Percentiles rank a stretch among this genome's conserved stretches.
Conservation (phyloP, 345 rosid genomes). For the Microthlaspi erraticum region DNA sequence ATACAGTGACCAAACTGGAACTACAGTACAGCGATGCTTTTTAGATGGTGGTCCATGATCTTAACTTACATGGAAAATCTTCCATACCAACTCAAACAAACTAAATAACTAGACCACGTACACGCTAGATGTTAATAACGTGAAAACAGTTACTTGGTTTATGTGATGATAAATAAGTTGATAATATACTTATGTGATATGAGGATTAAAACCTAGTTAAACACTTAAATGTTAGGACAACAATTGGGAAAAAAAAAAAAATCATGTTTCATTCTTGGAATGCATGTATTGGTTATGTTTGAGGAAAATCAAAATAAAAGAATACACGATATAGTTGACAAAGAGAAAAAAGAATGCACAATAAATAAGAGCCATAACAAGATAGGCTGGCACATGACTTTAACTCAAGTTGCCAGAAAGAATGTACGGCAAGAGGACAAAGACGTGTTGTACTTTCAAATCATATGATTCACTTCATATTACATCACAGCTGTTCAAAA, state of each 20-base stretch:
- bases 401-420: slow-evolving; percentile 34
- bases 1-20: no score
- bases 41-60: no score
- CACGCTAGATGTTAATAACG: no score
- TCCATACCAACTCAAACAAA: no score
- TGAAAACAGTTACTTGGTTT: no score
- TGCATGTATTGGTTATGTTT: neutral
- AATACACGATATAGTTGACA: neutral
- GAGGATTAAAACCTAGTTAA: no score
- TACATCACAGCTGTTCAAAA: slow-evolving; percentile 34
- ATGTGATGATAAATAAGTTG: no score
- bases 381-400: slow-evolving; percentile 43
- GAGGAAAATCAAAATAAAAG: neutral
- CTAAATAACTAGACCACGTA: no score
- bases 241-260: neutral
- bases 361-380: slow-evolving; percentile 1
- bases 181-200: no score
- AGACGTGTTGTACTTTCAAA: slow-evolving; percentile 46
- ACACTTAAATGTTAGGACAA: neutral
- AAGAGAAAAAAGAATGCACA: neutral
- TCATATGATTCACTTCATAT: slow-evolving; percentile 36
- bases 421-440: slow-evolving; percentile 47
- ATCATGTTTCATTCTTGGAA: neutral
- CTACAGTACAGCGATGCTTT: no score
- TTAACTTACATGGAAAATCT: no score